Percentiles rank a stretch among this genome's conserved stretches.
Evolutionary conservation across 2,329 filamentous ascomycete species (phyloP).

Genomic region (Rachicladosporium sp.): DNA sequence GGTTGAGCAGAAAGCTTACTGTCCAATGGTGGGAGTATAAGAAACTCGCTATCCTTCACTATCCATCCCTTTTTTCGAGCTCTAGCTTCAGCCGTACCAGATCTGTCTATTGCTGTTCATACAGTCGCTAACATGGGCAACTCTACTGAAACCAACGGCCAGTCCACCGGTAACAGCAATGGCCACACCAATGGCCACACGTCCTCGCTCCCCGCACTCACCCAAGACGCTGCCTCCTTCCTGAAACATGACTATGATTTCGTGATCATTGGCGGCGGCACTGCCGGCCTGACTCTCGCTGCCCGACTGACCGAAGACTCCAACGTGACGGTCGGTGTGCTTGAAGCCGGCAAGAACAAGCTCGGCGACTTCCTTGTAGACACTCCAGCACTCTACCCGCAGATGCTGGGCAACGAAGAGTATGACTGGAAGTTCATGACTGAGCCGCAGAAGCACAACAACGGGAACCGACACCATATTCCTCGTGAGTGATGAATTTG

Average conservation of each 20-base stretch:
- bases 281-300: constrained; percentile 20
- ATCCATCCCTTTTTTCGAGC: no score
- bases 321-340: constrained; percentile 19
- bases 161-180: constrained; percentile 7
- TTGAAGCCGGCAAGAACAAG: constrained; percentile 20
- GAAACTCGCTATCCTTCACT: no score
- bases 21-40: no score
- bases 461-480: constrained; percentile 12
- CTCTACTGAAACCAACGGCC: no score
- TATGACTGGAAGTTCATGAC: constrained; percentile 19
- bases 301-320: constrained; percentile 20
- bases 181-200: constrained; percentile 2
- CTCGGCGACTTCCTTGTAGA: constrained; percentile 14
- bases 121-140: no score
- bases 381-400: constrained; percentile 12
- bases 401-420: constrained; percentile 2
- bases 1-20: no score
- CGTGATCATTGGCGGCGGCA: constrained; percentile 21
- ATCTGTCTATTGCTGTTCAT: no score
- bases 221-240: constrained; percentile 14
- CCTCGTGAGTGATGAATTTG: constrained; percentile 5
- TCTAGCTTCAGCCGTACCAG: no score
- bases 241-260: constrained; percentile 19
- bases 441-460: constrained; percentile 11
- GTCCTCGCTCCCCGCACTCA: constrained; percentile 13